Evolutionary conservation across 352 stramenopile species (phyloP).

Genomic region (Elongisporangium prolatum): DNA sequence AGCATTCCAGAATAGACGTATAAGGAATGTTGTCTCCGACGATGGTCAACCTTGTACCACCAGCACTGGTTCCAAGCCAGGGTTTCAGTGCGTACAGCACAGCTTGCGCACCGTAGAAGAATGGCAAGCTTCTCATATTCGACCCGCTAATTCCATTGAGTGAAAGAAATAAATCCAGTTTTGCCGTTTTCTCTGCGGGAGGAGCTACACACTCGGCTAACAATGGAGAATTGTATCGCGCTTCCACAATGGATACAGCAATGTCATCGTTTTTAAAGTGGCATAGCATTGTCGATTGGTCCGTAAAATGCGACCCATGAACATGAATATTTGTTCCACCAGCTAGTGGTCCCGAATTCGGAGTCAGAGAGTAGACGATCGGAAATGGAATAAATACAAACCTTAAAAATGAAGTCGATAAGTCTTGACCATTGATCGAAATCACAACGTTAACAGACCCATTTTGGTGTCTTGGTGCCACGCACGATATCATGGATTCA

Average conservation of each 20-base stretch:
- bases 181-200: constrained; percentile 8
- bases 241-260: neutral
- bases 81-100: constrained; percentile 40
- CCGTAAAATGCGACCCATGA: constrained; percentile 20
- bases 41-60: constrained; percentile 25
- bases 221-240: constrained; percentile 15
- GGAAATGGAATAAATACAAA: constrained; percentile 56
- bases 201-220: constrained; percentile 19
- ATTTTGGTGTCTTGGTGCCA: constrained; percentile 32
- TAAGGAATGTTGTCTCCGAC: constrained; percentile 41
- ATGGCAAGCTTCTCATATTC: constrained; percentile 14
- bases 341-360: constrained; percentile 20
- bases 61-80: constrained; percentile 26
- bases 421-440: constrained; percentile 70
- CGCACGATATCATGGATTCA: constrained; percentile 45
- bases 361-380: constrained; percentile 34
- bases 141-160: constrained; percentile 19
- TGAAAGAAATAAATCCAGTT: constrained; percentile 17
- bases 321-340: constrained; percentile 33
- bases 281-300: constrained; percentile 17
- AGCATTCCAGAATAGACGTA: constrained; percentile 40
- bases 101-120: constrained; percentile 28
- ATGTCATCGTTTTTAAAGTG: constrained; percentile 16
- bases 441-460: constrained; percentile 33
- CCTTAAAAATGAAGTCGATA: constrained; percentile 12